Evolutionary conservation across 2,329 filamentous ascomycete species (phyloP).

Genomic region (Teratosphaeria epicoccoides): DNA sequence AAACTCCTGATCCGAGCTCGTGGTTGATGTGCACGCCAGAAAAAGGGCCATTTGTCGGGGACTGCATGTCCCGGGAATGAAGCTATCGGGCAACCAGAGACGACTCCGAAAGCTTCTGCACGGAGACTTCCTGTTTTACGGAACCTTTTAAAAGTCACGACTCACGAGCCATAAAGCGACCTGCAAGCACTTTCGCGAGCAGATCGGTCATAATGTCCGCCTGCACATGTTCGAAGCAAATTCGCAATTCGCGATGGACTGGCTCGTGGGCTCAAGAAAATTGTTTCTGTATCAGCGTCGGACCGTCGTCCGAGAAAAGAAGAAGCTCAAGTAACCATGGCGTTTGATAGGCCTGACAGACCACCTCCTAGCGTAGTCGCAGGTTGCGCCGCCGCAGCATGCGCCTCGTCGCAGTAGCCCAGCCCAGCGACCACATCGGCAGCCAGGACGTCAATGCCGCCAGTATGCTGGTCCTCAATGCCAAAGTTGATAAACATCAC

Average conservation of each 20-base stretch:
- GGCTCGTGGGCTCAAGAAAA: not conserved
- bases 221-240: not conserved
- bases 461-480: slow-evolving; percentile 42
- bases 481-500: slow-evolving; percentile 46
- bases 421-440: slow-evolving; percentile 39
- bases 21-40: not conserved
- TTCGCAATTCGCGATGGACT: too few species aligned
- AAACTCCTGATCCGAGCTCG: too few species aligned
- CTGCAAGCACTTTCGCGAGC: too few species aligned
- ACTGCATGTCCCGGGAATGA: too few species aligned
- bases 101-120: not conserved
- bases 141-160: not conserved
- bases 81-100: not conserved
- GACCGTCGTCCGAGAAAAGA: not conserved
- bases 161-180: too few species aligned
- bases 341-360: not conserved
- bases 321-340: not conserved
- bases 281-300: not conserved
- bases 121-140: not conserved
- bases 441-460: slow-evolving; percentile 42
- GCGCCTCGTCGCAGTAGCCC: slow-evolving; percentile 9
- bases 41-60: too few species aligned
- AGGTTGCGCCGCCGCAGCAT: not conserved
- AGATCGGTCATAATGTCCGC: too few species aligned
- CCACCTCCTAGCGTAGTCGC: not conserved